phyloP scores from a whole-genome alignment of 257 asterid genomes.

The Knoxia roxburghii region DNA sequence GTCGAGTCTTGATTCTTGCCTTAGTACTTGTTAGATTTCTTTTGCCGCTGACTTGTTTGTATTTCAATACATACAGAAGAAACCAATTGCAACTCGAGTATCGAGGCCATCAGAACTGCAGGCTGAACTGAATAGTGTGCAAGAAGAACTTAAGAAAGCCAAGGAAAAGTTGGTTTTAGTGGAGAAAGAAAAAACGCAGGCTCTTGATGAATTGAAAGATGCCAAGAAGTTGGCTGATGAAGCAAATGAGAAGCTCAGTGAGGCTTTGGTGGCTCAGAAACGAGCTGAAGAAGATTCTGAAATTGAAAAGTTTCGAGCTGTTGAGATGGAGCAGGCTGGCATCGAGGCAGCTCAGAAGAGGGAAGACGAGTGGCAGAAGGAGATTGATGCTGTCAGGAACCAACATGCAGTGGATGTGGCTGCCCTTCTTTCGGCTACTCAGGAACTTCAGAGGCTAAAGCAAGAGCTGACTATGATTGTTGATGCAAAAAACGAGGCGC shows the following conservation, averaged over 20 bases:
- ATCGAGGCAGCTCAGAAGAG: constrained; percentile 79
- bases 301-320: constrained; percentile 78
- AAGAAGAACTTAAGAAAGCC: constrained; percentile 79
- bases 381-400: constrained; percentile 64
- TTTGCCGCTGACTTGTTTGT: constrained; percentile 12
- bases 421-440: constrained; percentile 61
- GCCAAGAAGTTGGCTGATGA: constrained; percentile 64
- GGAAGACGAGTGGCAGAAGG: constrained; percentile 76
- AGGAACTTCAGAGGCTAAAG: constrained; percentile 70
- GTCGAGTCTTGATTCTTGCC: background rate
- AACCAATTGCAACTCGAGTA: constrained; percentile 36
- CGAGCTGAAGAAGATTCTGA: constrained; percentile 84
- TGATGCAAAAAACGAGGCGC: constrained; percentile 78
- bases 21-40: background rate
- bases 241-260: constrained; percentile 78
- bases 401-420: constrained; percentile 73
- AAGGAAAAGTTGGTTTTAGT: constrained; percentile 57
- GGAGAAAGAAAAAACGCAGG: constrained; percentile 76
- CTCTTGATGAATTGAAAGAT: constrained; percentile 67
- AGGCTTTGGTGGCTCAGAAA: constrained; percentile 75
- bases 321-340: constrained; percentile 90
- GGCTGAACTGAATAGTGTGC: constrained; percentile 53
- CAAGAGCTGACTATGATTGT: constrained; percentile 54
- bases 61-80: constrained; percentile 46
- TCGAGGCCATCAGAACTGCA: constrained; percentile 62